Conservation (phyloP, 495 filamentous ascomycete genomes). For the Haplographium delicatum region DNA sequence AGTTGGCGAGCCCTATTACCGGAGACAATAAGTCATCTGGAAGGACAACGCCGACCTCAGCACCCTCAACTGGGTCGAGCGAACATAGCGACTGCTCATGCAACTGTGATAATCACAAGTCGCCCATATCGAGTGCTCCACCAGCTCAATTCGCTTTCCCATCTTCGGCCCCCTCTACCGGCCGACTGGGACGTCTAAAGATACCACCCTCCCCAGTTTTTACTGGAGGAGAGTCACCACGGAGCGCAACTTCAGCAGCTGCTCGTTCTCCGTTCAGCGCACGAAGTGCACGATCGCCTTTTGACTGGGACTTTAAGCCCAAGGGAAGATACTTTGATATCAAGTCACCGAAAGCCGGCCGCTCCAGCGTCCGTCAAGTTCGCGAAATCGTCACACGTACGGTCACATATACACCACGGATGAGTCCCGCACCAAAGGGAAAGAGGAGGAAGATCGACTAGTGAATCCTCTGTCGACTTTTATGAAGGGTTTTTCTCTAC, state of each 20-base stretch:
- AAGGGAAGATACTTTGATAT: conserved; percentile 42
- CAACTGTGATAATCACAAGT: conserved; percentile 46
- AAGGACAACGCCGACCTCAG: conserved; percentile 37
- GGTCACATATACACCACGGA: conserved; percentile 65
- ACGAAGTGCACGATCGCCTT: conserved; percentile 50
- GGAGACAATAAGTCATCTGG: conserved; percentile 32
- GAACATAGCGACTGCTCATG: conserved; percentile 48
- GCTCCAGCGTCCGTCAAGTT: conserved; percentile 50
- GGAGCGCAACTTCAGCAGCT: conserved; percentile 30
- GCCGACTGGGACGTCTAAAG: conserved; percentile 36
- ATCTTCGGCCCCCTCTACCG: conserved; percentile 53
- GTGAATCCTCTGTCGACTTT: background rate
- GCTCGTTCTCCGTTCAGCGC: conserved; percentile 36
- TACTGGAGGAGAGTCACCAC: conserved; percentile 40
- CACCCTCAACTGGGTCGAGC: conserved; percentile 49
- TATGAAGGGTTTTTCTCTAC: background rate
- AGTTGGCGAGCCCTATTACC: conserved; percentile 40
- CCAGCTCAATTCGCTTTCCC: conserved; percentile 45
- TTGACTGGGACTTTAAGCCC: conserved; percentile 55
- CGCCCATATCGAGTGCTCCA: conserved; percentile 31
- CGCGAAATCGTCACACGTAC: conserved; percentile 70
- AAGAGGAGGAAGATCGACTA: conserved; percentile 67
- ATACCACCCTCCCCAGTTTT: conserved; percentile 57
- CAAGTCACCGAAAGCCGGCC: conserved; percentile 35
- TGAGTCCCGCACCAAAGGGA: conserved; percentile 68